A percentile compares a stretch with the other conserved stretches of the same genome.
Conservation (phyloP, 2,329 filamentous ascomycete genomes). For the Sclerotinia trifoliorum region DNA sequence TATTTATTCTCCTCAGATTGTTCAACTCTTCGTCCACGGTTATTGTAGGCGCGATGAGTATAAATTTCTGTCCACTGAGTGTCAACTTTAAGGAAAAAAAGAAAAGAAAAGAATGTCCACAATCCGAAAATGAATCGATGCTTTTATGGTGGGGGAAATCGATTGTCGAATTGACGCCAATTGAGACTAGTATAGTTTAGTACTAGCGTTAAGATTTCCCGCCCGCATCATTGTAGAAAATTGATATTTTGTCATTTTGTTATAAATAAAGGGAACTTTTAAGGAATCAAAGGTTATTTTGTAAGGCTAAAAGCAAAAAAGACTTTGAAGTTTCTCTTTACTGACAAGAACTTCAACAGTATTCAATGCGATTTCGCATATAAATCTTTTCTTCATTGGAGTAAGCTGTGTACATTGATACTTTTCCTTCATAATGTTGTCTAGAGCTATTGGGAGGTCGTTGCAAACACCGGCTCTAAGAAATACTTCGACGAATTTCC, state of each 20-base stretch:
- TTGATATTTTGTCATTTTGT: conserved; percentile 11
- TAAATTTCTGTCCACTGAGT: conserved; percentile 55
- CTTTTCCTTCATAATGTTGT: conserved; percentile 37
- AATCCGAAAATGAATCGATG: background rate
- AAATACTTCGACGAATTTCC: conserved; percentile 35
- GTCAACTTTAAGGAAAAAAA: conserved; percentile 53
- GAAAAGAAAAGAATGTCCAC: conserved; percentile 41
- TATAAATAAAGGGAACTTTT: background rate
- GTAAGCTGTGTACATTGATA: conserved; percentile 26
- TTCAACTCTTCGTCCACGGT: conserved; percentile 57
- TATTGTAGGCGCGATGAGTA: conserved; percentile 49
- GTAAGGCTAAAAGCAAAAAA: background rate
- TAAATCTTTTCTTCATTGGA: conserved; percentile 37
- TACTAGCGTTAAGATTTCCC: background rate
- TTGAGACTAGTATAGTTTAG: background rate
- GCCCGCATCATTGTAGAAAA: conserved; percentile 14
- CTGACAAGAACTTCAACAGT: background rate
- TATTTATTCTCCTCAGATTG: conserved; percentile 49
- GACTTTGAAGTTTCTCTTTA: background rate
- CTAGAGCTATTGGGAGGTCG: conserved; percentile 35
- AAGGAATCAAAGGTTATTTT: background rate
- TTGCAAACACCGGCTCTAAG: conserved; percentile 34
- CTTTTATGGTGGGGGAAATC: conserved; percentile 21
- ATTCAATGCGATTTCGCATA: conserved; percentile 18
- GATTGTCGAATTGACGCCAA: background rate